A percentile compares a stretch with the other conserved stretches of the same genome.
phyloP scores from a whole-genome alignment of 2,329 filamentous ascomycete species.

The Cytospora mali region DNA sequence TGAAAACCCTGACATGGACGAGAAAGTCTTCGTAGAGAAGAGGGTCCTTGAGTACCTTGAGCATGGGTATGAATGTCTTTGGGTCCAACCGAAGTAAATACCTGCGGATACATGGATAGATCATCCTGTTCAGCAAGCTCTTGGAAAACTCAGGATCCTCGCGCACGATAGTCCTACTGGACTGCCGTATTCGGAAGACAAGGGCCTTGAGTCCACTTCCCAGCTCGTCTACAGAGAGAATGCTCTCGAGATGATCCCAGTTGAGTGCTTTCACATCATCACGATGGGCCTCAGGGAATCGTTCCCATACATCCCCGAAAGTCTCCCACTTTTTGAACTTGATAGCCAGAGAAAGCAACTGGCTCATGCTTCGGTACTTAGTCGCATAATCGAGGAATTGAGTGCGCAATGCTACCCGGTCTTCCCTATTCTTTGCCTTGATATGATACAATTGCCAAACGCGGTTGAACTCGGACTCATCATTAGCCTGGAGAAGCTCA shows the following conservation, averaged over 20 bases:
- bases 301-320: constrained; percentile 21
- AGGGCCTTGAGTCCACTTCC: constrained; percentile 11
- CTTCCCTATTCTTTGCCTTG: background rate
- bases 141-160: constrained; percentile 9
- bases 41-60: constrained; percentile 44
- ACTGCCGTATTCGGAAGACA: constrained; percentile 5
- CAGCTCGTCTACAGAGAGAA: constrained; percentile 8
- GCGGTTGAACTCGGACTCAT: background rate
- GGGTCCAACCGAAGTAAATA: constrained; percentile 24
- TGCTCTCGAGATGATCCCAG: constrained; percentile 16
- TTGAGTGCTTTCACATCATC: constrained; percentile 12
- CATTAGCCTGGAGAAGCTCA: constrained; percentile 1
- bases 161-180: background rate
- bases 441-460: constrained; percentile 22
- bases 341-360: constrained; percentile 19
- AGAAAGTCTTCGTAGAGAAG: constrained; percentile 48
- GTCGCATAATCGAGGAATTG: constrained; percentile 23
- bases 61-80: constrained; percentile 40
- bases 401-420: background rate
- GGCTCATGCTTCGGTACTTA: constrained; percentile 11
- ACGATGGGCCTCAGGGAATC: constrained; percentile 17
- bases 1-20: constrained; percentile 31
- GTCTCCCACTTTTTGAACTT: constrained; percentile 14
- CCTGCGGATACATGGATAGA: constrained; percentile 18
- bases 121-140: constrained; percentile 20